These are phyloP conservation scores for Lactarius evosmus DNA, from an alignment of 768 basidiomycete species.

Conservation along the genomic window DNA sequence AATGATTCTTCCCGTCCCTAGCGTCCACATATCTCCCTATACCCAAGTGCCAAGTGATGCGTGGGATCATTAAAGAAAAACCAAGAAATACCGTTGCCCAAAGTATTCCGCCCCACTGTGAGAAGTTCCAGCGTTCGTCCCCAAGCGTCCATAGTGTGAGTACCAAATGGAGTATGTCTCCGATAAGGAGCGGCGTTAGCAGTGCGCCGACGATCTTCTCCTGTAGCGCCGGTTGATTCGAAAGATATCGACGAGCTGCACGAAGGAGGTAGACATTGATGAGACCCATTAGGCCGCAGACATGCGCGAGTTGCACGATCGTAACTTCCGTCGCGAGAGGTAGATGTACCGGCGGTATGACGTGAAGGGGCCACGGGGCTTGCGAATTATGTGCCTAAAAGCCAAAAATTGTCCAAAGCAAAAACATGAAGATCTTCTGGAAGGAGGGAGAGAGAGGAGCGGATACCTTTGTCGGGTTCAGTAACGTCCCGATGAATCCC, in stretches of 20 bases:
- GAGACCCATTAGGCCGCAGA: conserved; percentile 69
- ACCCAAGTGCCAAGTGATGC: conserved; percentile 71
- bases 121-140: conserved; percentile 60
- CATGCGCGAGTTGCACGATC: conserved; percentile 71
- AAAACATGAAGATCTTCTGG: conserved; percentile 15
- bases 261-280: conserved; percentile 66
- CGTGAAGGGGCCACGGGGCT: conserved; percentile 63
- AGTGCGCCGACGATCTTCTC: conserved; percentile 66
- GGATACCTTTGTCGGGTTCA: conserved; percentile 60
- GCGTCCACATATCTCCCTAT: conserved; percentile 68
- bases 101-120: conserved; percentile 64
- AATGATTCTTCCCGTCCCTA: conserved; percentile 45
- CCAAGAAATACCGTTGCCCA: conserved; percentile 66
- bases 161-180: conserved; percentile 62
- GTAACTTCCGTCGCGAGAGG: conserved; percentile 66
- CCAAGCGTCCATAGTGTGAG: conserved; percentile 75
- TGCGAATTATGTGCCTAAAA: conserved; percentile 66
- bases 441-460: conserved; percentile 27
- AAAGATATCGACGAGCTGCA: conserved; percentile 58
- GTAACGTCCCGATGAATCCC: conserved; percentile 63
- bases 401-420: conserved; percentile 10
- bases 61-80: conserved; percentile 61
- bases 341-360: conserved; percentile 47
- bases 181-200: conserved; percentile 64
- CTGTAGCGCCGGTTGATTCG: conserved; percentile 57